phyloP scores from a whole-genome alignment of 768 basidiomycete species.

The Galerina sulciceps region DNA sequence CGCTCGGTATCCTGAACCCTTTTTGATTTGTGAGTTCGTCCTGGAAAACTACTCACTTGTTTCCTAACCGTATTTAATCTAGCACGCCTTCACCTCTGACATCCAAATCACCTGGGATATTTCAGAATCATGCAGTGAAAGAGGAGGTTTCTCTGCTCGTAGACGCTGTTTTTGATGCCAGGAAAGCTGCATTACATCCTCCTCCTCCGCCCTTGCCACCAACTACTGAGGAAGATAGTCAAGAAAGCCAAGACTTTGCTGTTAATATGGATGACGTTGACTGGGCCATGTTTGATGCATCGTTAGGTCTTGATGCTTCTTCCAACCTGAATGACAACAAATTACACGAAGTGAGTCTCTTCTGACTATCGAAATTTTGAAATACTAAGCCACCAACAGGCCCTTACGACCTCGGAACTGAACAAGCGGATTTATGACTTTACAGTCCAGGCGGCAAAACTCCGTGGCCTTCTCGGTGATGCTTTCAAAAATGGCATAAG shows the following conservation, averaged over 20 bases:
- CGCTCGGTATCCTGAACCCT: slow-evolving; percentile 6
- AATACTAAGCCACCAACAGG: background rate
- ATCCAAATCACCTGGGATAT: no score
- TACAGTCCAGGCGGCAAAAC: slow-evolving; percentile 47
- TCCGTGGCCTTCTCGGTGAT: slow-evolving; percentile 15
- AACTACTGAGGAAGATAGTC: slow-evolving; percentile 41
- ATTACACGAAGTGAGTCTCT: slow-evolving; percentile 10
- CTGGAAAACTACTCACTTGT: background rate
- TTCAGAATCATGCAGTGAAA: no score
- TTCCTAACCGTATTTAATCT: background rate
- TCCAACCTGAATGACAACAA: slow-evolving; percentile 10
- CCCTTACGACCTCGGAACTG: background rate
- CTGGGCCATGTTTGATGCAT: slow-evolving; percentile 57
- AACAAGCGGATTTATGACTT: slow-evolving; percentile 12
- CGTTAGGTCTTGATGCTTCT: slow-evolving; percentile 40
- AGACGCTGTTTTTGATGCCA: slow-evolving; percentile 62
- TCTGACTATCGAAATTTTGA: background rate
- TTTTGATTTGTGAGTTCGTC: background rate
- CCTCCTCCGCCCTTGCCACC: slow-evolving; percentile 36
- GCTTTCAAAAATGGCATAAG: slow-evolving; percentile 1
- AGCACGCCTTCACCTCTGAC: slow-evolving; percentile 13
- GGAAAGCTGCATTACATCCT: slow-evolving; percentile 51
- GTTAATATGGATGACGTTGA: slow-evolving; percentile 64
- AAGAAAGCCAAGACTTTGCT: slow-evolving; percentile 82
- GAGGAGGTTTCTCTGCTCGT: slow-evolving; percentile 31